Percentiles rank a stretch among this genome's conserved stretches.
phyloP scores from a whole-genome alignment of 495 filamentous ascomycete genomes.

The Podospora tetraspora region DNA sequence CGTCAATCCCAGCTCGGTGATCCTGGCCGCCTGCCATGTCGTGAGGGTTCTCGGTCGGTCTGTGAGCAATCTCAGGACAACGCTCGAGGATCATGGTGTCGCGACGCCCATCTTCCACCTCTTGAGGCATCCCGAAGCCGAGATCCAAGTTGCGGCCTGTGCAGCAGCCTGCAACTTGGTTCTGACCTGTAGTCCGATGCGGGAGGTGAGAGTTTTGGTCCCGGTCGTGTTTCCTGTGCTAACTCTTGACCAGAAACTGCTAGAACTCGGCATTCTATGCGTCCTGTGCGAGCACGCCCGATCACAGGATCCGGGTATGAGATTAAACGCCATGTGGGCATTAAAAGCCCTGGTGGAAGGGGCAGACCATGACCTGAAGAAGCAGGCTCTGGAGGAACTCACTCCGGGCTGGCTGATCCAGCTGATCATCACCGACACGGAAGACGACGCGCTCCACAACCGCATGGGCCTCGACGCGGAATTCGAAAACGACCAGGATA shows the following conservation, averaged over 20 bases:
- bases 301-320: conserved; percentile 63
- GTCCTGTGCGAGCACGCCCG: conserved; percentile 80
- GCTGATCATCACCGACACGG: conserved; percentile 58
- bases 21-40: conserved; percentile 80
- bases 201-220: conserved; percentile 52
- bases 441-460: conserved; percentile 42
- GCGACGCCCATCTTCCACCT: conserved; percentile 73
- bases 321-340: conserved; percentile 83
- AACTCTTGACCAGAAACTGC: conserved; percentile 52
- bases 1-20: conserved; percentile 54
- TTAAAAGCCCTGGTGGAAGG: conserved; percentile 79
- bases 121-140: conserved; percentile 66
- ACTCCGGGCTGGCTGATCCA: conserved; percentile 73
- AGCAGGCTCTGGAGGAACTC: conserved; percentile 68
- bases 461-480: conserved; percentile 30
- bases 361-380: conserved; percentile 63
- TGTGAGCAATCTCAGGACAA: conserved; percentile 75
- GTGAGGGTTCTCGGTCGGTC: conserved; percentile 74
- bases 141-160: conserved; percentile 81
- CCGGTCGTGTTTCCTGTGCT: conserved; percentile 21
- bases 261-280: conserved; percentile 69
- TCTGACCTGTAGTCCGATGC: conserved; percentile 84
- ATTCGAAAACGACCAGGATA: conserved; percentile 59
- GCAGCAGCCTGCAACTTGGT: conserved; percentile 78
- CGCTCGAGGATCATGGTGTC: conserved; percentile 77